Base-by-base conservation (phyloP, 345 rosid genomes). In the Mercurialis annua region DNA sequence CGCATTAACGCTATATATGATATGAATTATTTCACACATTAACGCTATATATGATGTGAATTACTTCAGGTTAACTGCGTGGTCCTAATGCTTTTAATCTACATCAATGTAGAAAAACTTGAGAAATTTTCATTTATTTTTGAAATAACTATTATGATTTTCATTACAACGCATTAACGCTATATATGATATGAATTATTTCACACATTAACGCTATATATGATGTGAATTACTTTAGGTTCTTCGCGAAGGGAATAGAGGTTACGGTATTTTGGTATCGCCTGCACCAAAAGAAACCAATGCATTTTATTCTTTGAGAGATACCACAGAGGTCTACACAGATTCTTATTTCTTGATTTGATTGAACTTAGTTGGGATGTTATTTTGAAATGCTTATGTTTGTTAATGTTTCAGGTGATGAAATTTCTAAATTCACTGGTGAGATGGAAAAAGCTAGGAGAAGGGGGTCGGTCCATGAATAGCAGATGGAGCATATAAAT, bases 211-310 rank as follows among this genome's bases (percentile, higher is more conserved):
- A n/a, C n/a, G n/a, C n/a, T n/a, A n/a, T n/a, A n/a, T n/a, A n/a
- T n/a, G 47, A 21, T 33, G 6, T 64, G 9, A 9, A 21, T 24
- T 2, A 11, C n/a, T 43, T 65, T 75, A 91, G 97, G 88, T 87
- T 24, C 71, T 94, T 8, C 71, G 87, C 14, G 78, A 88, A 9
- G 76, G 82, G 46, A 82, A 82, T 8, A 71, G 59, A 53, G 99
- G 99, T 5, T 89, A 73, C 71, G 99, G 99, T 8, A 92, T 94
- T 53, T 75, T 94, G 67, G 99, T 91, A 16, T 92, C 98, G 26
- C 68, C 97, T 0, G 81, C 68, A 16, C 97, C 98, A 5, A 92
- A 92, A 78, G 93, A 92, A 69, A 89, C 86, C 67, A 76, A 75
- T 15, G 98, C 98, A 5, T 74, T 79, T 33, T 89, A 84, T 82